Evolutionary conservation across 257 asterid species (phyloP).

Genomic region (Petunia axillaris): DNA sequence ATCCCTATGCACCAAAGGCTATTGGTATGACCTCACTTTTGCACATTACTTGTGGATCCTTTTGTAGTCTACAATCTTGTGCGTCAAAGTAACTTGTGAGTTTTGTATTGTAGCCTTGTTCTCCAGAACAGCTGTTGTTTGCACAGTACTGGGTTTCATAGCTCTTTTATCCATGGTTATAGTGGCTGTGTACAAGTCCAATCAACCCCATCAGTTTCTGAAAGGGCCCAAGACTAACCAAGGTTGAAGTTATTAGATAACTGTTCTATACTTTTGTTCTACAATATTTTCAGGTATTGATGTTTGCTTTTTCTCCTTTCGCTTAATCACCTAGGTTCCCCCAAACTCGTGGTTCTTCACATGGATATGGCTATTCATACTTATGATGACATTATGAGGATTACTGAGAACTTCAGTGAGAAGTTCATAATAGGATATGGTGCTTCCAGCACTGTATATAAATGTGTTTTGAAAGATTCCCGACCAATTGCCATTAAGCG

Average conservation of each 20-base stretch:
- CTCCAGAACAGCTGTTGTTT: constrained; percentile 69
- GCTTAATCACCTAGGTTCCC: constrained; percentile 45
- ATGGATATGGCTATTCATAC: constrained; percentile 97
- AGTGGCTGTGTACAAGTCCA: constrained; percentile 80
- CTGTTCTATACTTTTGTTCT: neutral
- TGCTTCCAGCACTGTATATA: constrained; percentile 94
- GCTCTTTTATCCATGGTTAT: constrained; percentile 67
- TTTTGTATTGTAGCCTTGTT: constrained; percentile 53
- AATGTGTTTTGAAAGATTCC: constrained; percentile 80
- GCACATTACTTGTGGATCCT: neutral
- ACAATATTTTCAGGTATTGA: neutral
- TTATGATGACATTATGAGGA: constrained; percentile 87
- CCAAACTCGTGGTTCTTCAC: constrained; percentile 84
- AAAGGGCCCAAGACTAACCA: constrained; percentile 57
- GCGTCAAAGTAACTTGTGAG: neutral
- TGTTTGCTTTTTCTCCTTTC: neutral
- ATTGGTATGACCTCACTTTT: constrained; percentile 47
- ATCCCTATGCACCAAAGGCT: constrained; percentile 62
- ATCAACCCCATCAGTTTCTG: constrained; percentile 48
- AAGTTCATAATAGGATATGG: constrained; percentile 88
- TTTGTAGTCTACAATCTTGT: neutral
- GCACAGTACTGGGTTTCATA: constrained; percentile 67
- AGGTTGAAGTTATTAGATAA: constrained; percentile 39
- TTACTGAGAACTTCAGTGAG: constrained; percentile 88
- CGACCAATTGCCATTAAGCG: constrained; percentile 96